These are phyloP conservation scores for Vitis cinerea DNA, from an alignment of 164 flowering plant genomes.

Conservation along the genomic window DNA sequence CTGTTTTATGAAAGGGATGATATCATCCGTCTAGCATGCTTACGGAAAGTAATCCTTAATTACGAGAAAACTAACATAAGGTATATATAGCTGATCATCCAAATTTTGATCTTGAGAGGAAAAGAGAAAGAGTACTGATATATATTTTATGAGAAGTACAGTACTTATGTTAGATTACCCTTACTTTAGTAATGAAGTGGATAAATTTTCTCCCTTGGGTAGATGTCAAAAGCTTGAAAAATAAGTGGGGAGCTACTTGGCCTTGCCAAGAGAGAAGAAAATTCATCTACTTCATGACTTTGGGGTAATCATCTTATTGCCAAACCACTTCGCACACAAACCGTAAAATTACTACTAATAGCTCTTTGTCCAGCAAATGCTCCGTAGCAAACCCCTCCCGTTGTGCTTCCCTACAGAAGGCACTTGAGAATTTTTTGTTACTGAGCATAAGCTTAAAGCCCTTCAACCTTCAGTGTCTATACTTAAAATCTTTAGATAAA, in stretches of 20 bases:
- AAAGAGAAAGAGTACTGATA: neutral
- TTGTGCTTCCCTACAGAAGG: conserved; percentile 15
- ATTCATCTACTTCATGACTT: conserved; percentile 66
- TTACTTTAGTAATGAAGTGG: conserved; percentile 47
- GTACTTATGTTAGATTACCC: conserved; percentile 20
- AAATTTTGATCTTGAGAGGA: conserved; percentile 7
- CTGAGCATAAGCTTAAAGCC: conserved; percentile 55
- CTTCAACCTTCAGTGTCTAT: neutral
- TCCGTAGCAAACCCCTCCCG: conserved; percentile 62
- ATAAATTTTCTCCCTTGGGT: conserved; percentile 52
- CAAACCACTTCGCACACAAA: conserved; percentile 6
- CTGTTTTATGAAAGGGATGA: no score
- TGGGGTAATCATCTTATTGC: conserved; percentile 17
- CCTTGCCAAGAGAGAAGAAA: conserved; percentile 32
- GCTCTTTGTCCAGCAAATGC: conserved; percentile 40
- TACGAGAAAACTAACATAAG: conserved; percentile 5
- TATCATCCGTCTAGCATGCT: no score
- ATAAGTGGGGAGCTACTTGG: neutral
- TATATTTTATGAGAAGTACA: neutral
- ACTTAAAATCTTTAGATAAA: neutral
- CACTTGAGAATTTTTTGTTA: conserved; percentile 59
- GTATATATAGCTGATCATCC: no score
- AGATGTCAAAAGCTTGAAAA: conserved; percentile 8
- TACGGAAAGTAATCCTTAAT: neutral
- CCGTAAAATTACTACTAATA: conserved; percentile 10